Base-by-base conservation (phyloP, 2,329 filamentous ascomycete genomes). In the Arthrobotrys conoides region DNA sequence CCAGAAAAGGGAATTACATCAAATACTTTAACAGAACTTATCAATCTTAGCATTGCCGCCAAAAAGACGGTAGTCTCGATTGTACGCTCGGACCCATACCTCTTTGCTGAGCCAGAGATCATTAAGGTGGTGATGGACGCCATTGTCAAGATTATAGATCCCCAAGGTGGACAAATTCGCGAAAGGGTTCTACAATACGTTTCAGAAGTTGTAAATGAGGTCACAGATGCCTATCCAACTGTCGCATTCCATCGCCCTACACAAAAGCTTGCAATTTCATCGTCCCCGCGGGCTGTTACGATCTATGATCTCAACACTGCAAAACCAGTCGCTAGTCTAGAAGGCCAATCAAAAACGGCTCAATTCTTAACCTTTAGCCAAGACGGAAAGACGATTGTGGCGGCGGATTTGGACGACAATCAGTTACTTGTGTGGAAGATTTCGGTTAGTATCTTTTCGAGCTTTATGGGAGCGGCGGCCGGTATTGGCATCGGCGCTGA, bases 171-270 rank as follows among this genome's bases (percentile, higher is more conserved):
- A 1, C 57, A 75, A 65, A 73, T 82, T 14, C 69, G 81, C 9
- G 81, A 82, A 10, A 73, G 76, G 16, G 81, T 82, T n/a, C 57
- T 82, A 27, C 80, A 81, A 12, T 67, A 81, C 10, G 79, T 82
- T 14, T 81, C 81, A 1, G 80, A 81, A 16, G 53, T 82, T 14
- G 77, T 82, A 4, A 81, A 81, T 24, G 80, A 81, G 36, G 63
- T 82, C 30, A 77, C 81, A 2, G 71, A 80, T 12, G 80, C 80
- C 3, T 82, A 82, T 55, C 76, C 80, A 5, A 81, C 66, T 16
- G 70, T 82, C 4, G 78, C 81, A n/a, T 82, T 82, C 70, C 81
- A 82, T 73, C 77, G 81, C 2, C 80, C 81, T 9, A 80, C 80
- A 1, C 81, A 82, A 30, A 80, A 80, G 20, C 80, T 82, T 2